These are phyloP conservation scores for Cronartium quercuum DNA, from an alignment of 1,284 basidiomycete species.

Conservation along the genomic window DNA sequence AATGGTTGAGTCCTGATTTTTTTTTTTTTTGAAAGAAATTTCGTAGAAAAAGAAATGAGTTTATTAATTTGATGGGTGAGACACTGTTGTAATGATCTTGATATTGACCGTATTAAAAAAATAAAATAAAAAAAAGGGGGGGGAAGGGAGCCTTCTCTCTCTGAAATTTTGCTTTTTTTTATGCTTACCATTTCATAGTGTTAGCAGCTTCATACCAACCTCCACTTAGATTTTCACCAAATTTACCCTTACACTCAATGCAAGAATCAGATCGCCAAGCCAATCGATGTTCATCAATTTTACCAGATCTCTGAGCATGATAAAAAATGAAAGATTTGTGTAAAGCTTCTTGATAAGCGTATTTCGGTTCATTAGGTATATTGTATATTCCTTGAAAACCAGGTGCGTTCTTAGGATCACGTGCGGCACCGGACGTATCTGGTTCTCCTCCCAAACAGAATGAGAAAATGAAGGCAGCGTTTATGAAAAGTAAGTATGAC, in stretches of 20 bases:
- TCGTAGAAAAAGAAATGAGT: too few species aligned
- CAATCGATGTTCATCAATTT: conserved; percentile 1
- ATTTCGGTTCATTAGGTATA: not conserved
- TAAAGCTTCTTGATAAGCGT: not conserved
- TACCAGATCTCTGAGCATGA: not conserved
- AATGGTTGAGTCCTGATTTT: conserved; percentile 1
- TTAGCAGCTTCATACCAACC: conserved; percentile 1
- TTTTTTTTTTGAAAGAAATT: too few species aligned
- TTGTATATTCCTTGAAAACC: not conserved
- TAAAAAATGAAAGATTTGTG: not conserved
- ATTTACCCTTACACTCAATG: not conserved
- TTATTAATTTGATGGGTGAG: too few species aligned
- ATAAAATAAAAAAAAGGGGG: too few species aligned
- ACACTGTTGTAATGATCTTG: too few species aligned
- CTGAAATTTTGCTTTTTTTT: too few species aligned
- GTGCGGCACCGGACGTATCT: not conserved
- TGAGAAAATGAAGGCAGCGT: not conserved
- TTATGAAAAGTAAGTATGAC: conserved; percentile 1
- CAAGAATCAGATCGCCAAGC: not conserved
- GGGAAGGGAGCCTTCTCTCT: too few species aligned
- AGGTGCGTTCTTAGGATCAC: not conserved
- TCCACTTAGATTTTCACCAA: not conserved
- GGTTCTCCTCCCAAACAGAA: not conserved
- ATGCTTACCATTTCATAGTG: not conserved
- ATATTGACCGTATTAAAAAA: too few species aligned